Evolutionary conservation across 257 asterid species (phyloP).

Genomic region (Rehmannia glutinosa): DNA sequence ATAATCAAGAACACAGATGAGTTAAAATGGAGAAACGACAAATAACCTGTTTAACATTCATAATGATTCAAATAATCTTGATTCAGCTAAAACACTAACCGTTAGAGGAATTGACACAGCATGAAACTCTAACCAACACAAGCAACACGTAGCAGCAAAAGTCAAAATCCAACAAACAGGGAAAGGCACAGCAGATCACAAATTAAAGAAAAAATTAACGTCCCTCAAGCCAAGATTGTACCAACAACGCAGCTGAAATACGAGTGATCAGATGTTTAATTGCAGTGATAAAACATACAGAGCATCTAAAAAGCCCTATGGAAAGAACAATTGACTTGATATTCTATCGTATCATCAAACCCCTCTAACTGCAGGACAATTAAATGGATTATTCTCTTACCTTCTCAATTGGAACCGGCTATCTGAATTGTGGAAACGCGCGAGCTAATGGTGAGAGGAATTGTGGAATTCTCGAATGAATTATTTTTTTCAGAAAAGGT

Average conservation of each 20-base stretch:
- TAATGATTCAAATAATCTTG: neutral
- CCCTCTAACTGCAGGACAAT: neutral
- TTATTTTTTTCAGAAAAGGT: neutral
- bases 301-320: neutral
- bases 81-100: slow-evolving; percentile 3
- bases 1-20: neutral
- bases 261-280: neutral
- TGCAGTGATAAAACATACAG: slow-evolving; percentile 2
- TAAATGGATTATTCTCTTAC: neutral
- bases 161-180: slow-evolving; percentile 5
- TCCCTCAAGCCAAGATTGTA: neutral
- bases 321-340: neutral
- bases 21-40: too few relatives aligned
- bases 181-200: slow-evolving; percentile 7
- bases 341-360: neutral
- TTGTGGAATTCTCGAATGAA: slow-evolving; percentile 7
- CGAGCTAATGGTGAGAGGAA: neutral
- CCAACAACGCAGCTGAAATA: slow-evolving; percentile 3
- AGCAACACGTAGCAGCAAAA: neutral
- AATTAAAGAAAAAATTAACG: neutral
- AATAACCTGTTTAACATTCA: neutral
- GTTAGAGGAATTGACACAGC: neutral
- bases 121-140: neutral
- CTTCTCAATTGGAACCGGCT: slow-evolving; percentile 19
- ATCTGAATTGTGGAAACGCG: slow-evolving; percentile 14